phyloP scores from a whole-genome alignment of 495 filamentous ascomycete genomes.

The Neurospora discreta region DNA sequence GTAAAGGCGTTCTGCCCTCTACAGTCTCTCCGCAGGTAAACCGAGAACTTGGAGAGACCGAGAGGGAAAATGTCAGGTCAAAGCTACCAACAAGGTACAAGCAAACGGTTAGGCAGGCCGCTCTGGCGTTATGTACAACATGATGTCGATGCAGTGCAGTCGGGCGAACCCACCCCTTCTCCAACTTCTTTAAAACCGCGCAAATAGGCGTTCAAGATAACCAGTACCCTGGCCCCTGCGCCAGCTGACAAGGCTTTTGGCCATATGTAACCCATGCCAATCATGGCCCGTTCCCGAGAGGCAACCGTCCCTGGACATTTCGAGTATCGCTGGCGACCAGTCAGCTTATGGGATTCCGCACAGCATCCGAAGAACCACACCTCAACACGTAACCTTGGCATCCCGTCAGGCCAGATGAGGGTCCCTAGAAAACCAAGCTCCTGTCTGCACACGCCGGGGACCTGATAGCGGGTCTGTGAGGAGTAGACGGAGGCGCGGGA shows the following conservation, averaged over 20 bases:
- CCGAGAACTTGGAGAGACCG: neutral
- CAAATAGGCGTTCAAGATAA: slow-evolving; percentile 15
- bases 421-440: slow-evolving; percentile 5
- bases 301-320: slow-evolving; percentile 6
- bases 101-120: neutral
- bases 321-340: slow-evolving; percentile 10
- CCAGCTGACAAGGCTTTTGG: slow-evolving; percentile 1
- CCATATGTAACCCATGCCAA: slow-evolving; percentile 22
- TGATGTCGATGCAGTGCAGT: neutral
- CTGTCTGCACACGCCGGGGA: slow-evolving; percentile 7
- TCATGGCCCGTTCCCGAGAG: slow-evolving; percentile 8
- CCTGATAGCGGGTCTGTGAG: slow-evolving; percentile 16
- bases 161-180: slow-evolving; percentile 13
- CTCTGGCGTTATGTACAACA: neutral
- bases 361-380: slow-evolving; percentile 6
- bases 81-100: neutral
- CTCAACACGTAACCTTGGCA: slow-evolving; percentile 7
- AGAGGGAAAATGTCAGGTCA: neutral
- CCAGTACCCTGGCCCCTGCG: slow-evolving; percentile 5
- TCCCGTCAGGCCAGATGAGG: slow-evolving; percentile 4
- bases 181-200: slow-evolving; percentile 19
- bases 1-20: neutral
- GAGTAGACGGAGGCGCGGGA: slow-evolving; percentile 2
- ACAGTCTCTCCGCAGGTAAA: neutral
- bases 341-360: slow-evolving; percentile 4